These are phyloP conservation scores for Chenopodium suecicum DNA, from an alignment of 148 eudicot genomes.

Conservation along the genomic window DNA sequence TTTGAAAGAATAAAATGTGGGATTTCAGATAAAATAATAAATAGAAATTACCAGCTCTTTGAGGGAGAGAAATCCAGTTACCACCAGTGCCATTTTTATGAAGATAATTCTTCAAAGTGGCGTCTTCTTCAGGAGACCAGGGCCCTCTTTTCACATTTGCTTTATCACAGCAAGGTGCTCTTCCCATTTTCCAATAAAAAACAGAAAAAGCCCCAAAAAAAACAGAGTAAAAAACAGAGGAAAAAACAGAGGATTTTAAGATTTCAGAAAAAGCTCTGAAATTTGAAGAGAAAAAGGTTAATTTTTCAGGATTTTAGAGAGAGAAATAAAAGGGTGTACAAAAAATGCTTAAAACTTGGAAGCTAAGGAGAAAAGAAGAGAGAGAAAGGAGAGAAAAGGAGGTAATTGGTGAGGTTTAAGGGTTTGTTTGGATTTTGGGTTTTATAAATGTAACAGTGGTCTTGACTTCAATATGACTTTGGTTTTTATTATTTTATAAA, in stretches of 20 bases:
- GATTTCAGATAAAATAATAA: too few relatives aligned
- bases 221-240: too few relatives aligned
- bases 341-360: neutral
- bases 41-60: slow-evolving; percentile 43
- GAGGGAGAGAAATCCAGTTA: slow-evolving; percentile 75
- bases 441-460: slow-evolving; percentile 23
- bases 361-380: neutral
- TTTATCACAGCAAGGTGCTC: slow-evolving; percentile 82
- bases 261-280: neutral
- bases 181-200: slow-evolving; percentile 45
- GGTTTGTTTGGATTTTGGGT: slow-evolving; percentile 17
- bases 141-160: slow-evolving; percentile 70
- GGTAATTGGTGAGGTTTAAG: neutral
- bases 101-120: slow-evolving; percentile 52
- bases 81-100: slow-evolving; percentile 58
- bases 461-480: slow-evolving; percentile 29
- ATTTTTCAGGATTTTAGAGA: neutral
- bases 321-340: slow-evolving; percentile 5
- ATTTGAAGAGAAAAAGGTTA: neutral
- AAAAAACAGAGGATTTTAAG: neutral
- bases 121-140: slow-evolving; percentile 84
- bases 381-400: neutral
- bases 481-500: neutral
- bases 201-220: too few relatives aligned
- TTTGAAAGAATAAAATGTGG: too few relatives aligned